These are phyloP conservation scores for Dalbergia cultrata DNA, from an alignment of 306 rosid species.

Conservation along the genomic window DNA sequence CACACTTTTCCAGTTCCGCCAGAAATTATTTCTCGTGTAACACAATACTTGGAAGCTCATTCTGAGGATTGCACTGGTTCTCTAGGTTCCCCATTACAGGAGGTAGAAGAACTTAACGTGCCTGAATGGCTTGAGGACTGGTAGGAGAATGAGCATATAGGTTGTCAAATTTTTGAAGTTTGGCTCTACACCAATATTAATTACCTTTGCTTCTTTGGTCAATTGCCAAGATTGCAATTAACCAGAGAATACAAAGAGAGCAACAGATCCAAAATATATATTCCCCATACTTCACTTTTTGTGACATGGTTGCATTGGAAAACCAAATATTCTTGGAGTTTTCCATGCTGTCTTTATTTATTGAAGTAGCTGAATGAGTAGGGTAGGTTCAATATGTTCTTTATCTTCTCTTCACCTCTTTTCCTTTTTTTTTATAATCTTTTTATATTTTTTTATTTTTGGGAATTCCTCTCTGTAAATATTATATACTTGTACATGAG, in stretches of 20 bases:
- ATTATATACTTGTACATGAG: slow-evolving; percentile 55
- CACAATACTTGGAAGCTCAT: slow-evolving; percentile 71
- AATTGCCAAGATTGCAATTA: slow-evolving; percentile 40
- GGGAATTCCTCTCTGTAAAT: slow-evolving; percentile 58
- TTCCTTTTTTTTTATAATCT: background rate
- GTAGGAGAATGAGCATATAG: slow-evolving; percentile 57
- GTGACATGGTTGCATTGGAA: slow-evolving; percentile 35
- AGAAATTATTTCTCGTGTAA: slow-evolving; percentile 71
- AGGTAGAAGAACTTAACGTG: slow-evolving; percentile 62
- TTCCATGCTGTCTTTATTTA: slow-evolving; percentile 42
- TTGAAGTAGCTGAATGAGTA: slow-evolving; percentile 53
- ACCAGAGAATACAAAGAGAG: slow-evolving; percentile 39
- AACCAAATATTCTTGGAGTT: slow-evolving; percentile 41
- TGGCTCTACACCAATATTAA: slow-evolving; percentile 38
- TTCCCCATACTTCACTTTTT: slow-evolving; percentile 51
- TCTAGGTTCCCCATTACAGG: slow-evolving; percentile 57
- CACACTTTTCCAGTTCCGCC: slow-evolving; percentile 70
- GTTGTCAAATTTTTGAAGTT: slow-evolving; percentile 42
- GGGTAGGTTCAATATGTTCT: slow-evolving; percentile 51
- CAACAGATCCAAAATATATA: slow-evolving; percentile 26
- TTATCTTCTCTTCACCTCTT: slow-evolving; percentile 40
- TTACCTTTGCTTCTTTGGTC: slow-evolving; percentile 31
- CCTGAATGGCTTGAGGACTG: slow-evolving; percentile 96
- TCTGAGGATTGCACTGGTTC: slow-evolving; percentile 63
- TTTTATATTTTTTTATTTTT: background rate